These are phyloP conservation scores for Tetratostichococcus sp. DNA, from an alignment of 139 green algal genomes.

Conservation along the genomic window DNA sequence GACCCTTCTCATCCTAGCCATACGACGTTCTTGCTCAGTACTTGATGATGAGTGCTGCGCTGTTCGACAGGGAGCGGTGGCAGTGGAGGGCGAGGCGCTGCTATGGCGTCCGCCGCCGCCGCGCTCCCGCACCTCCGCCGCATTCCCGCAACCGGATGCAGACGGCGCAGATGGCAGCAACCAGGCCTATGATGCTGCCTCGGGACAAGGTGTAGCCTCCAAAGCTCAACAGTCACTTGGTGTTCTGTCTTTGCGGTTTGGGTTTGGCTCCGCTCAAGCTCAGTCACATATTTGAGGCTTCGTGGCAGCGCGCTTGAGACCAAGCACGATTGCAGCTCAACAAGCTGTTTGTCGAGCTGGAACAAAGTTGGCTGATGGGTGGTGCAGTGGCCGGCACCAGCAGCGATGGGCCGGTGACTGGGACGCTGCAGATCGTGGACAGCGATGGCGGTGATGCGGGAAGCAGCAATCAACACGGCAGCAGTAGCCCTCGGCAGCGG, in stretches of 20 bases:
- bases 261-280: no score
- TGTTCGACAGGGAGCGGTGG: conserved; percentile 57
- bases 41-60: no score
- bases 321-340: no score
- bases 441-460: not conserved
- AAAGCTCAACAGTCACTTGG: no score
- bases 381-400: not conserved
- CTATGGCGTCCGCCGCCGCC: conserved; percentile 29
- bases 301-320: no score
- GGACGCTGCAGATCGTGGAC: not conserved
- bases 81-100: conserved; percentile 52
- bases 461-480: not conserved
- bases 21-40: no score
- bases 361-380: no score
- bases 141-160: not conserved
- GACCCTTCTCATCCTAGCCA: no score
- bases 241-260: no score
- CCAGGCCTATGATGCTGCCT: not conserved
- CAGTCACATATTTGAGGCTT: no score
- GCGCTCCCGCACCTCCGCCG: not conserved
- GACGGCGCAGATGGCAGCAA: not conserved
- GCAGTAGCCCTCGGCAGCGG: no score
- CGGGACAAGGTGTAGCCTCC: not conserved
- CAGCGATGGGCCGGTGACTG: not conserved
- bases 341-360: no score